phyloP scores from a whole-genome alignment of 176 grass and related monocot species.

The Oryza meridionalis region DNA sequence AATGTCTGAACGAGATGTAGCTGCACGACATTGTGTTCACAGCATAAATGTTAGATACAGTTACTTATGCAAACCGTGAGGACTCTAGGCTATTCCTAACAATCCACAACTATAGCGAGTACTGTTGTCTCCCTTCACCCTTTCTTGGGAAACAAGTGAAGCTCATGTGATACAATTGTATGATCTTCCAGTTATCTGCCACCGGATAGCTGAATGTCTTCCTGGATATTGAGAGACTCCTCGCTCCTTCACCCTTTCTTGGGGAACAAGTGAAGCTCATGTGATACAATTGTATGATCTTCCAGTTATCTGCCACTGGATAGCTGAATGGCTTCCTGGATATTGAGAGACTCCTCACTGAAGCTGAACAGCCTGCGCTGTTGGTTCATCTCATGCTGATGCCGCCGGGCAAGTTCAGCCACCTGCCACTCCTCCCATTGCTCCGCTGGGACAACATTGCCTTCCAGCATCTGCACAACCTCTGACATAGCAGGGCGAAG shows the following conservation, averaged over 20 bases:
- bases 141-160: conserved; percentile 24
- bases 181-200: no score
- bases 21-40: conserved; percentile 6
- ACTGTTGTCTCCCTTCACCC: conserved; percentile 26
- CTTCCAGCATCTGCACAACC: conserved; percentile 83
- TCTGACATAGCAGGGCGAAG: conserved; percentile 80
- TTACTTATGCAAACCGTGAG: conserved; percentile 19
- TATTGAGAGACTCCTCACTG: conserved; percentile 64
- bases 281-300: conserved; percentile 23
- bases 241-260: background rate
- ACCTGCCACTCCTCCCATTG: conserved; percentile 76
- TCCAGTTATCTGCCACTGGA: conserved; percentile 64
- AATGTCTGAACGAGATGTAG: background rate
- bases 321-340: conserved; percentile 66
- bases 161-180: no score
- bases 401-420: conserved; percentile 52
- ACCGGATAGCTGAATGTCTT: no score
- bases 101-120: background rate
- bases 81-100: conserved; percentile 30
- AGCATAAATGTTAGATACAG: conserved; percentile 13
- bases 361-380: conserved; percentile 54
- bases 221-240: no score
- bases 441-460: conserved; percentile 52
- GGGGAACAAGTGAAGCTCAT: conserved; percentile 26
- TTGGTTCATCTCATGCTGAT: conserved; percentile 62